Evolutionary conservation across 2,329 filamentous ascomycete species (phyloP), one percentile per base, ranked within the genome.

Genomic region (Trichoderma aggressivum): DNA sequence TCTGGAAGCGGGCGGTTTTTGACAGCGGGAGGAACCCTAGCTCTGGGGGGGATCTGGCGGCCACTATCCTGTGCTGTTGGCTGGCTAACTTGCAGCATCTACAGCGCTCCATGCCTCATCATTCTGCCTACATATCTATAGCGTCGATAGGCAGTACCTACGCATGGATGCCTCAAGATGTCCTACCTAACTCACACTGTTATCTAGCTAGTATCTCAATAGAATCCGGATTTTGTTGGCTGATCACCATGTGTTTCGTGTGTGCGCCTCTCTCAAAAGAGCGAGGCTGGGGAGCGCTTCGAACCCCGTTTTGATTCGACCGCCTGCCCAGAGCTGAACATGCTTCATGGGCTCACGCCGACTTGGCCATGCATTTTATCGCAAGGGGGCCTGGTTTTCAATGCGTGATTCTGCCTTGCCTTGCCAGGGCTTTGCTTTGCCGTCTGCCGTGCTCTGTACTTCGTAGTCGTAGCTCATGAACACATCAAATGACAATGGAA

Each of bases 221-320:
- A 21, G 18, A 2, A 50, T 50, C 43, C n/a, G 0, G 43, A 50
- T 50, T 43, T 53, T 24, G 21, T 53, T 24, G 47, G 39, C 39
- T 63, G 60, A 63, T 63, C n/a, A 32, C 32, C 60, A 63, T 14
- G 60, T n/a, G 11, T 32, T 53, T 53, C 21, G 47, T 30, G 3
- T 63, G 60, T 50, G 28, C 11, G 24, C 28, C 11, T 11, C 26
- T 14, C 39, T 21, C 43, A 32, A 61, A 61, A 39, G 36, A 59
- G 62, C 21, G 59, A 43, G 59, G 59, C 16, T 64, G 63, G 63
- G 63, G 10, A 36, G 65, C 65, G 65, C 43, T 53, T 69, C 65
- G 12, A 14, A 58, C 55, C 14, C 11, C 21, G 4, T 10, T 50
- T n/a, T 69, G 65, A 69, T 69, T 69, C 65, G 65, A 61, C 56